These are phyloP conservation scores for Neurospora pannonica DNA, from an alignment of 495 filamentous ascomycete genomes.

Conservation along the genomic window DNA sequence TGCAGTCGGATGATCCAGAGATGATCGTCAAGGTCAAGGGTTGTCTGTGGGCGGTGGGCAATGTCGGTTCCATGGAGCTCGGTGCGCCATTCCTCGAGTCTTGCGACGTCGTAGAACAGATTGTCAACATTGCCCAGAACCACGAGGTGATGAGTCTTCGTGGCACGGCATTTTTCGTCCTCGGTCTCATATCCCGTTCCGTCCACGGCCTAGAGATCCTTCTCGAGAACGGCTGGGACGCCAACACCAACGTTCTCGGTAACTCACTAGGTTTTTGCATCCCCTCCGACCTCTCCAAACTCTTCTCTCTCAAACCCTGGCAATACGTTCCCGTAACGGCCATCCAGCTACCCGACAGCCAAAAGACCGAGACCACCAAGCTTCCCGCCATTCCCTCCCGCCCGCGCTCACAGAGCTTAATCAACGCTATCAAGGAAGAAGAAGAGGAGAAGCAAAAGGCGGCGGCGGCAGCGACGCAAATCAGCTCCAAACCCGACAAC, in stretches of 20 bases:
- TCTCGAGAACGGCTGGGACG: conserved; percentile 80
- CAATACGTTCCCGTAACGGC: conserved; percentile 33
- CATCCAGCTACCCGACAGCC: conserved; percentile 30
- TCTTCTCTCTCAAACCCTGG: conserved; percentile 55
- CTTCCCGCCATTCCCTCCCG: conserved; percentile 23
- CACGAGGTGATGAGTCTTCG: conserved; percentile 85
- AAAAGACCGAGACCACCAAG: conserved; percentile 31
- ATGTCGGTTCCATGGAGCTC: conserved; percentile 96
- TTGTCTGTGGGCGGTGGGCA: conserved; percentile 94
- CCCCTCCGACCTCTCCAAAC: conserved; percentile 62
- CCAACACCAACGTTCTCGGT: conserved; percentile 74
- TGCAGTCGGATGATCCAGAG: conserved; percentile 78
- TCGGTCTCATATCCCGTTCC: conserved; percentile 86
- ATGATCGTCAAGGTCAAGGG: conserved; percentile 90
- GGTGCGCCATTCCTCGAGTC: conserved; percentile 88
- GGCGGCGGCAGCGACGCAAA: background rate
- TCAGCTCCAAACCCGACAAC: background rate
- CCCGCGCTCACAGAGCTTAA: conserved; percentile 22
- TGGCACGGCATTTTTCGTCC: conserved; percentile 91
- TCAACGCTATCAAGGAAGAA: conserved; percentile 24
- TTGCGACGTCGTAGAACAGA: conserved; percentile 72
- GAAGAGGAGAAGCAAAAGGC: conserved; percentile 16
- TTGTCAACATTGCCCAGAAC: conserved; percentile 75
- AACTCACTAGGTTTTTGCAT: conserved; percentile 80
- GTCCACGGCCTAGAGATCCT: conserved; percentile 87